phyloP scores from a whole-genome alignment of 768 basidiomycete genomes.

The Strobilomyces echinocephalus region DNA sequence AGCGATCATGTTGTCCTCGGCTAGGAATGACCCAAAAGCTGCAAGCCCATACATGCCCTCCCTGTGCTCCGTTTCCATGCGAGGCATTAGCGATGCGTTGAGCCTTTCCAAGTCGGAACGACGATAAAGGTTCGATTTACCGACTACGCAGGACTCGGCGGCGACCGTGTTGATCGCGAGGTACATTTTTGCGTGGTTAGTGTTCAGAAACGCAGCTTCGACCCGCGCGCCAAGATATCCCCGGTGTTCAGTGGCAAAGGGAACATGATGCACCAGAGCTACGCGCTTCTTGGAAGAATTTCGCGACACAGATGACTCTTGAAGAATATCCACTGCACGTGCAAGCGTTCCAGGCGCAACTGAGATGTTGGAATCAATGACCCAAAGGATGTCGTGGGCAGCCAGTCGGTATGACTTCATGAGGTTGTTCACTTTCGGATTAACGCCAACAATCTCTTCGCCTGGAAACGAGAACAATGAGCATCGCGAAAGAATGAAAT shows the following conservation, averaged over 20 bases:
- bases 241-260: constrained; percentile 75
- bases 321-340: constrained; percentile 77
- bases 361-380: constrained; percentile 92
- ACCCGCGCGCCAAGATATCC: constrained; percentile 71
- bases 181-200: constrained; percentile 98
- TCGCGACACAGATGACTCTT: constrained; percentile 35
- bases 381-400: constrained; percentile 87
- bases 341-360: constrained; percentile 75
- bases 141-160: constrained; percentile 92
- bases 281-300: constrained; percentile 44
- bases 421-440: constrained; percentile 98
- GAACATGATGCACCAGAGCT: constrained; percentile 93
- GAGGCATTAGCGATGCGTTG: constrained; percentile 59
- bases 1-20: constrained; percentile 98
- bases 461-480: constrained; percentile 41
- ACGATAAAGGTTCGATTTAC: constrained; percentile 93
- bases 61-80: constrained; percentile 18
- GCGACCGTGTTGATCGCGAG: constrained; percentile 87
- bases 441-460: constrained; percentile 80
- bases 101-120: constrained; percentile 81
- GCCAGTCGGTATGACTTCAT: constrained; percentile 79
- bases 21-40: constrained; percentile 83
- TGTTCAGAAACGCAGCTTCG: constrained; percentile 94
- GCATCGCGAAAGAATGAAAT: neutral
- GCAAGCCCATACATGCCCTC: constrained; percentile 50